These are phyloP conservation scores for Xylariaceae sp. DNA, from an alignment of 2,329 filamentous ascomycete genomes.

Conservation along the genomic window DNA sequence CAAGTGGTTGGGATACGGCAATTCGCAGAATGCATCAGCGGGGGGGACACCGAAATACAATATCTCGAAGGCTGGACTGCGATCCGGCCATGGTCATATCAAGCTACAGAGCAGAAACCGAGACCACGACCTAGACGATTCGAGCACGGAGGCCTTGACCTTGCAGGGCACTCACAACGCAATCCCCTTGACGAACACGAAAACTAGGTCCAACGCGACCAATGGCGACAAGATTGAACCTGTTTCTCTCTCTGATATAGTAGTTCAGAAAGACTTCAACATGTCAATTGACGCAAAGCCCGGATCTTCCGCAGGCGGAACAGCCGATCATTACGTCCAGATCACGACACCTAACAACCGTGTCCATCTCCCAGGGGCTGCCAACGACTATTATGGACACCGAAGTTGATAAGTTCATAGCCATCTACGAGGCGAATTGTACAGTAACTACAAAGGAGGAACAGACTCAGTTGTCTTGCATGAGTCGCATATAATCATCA, in stretches of 20 bases:
- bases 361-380: conserved; percentile 27
- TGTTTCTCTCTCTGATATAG: conserved; percentile 32
- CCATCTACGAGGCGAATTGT: too few species aligned
- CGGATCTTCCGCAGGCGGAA: conserved; percentile 17
- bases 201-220: neutral
- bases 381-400: conserved; percentile 24
- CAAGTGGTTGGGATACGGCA: conserved; percentile 34
- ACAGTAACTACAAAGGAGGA: too few species aligned
- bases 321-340: conserved; percentile 30
- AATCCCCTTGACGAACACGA: conserved; percentile 27
- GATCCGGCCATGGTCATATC: conserved; percentile 33
- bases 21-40: conserved; percentile 21
- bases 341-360: conserved; percentile 32
- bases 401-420: neutral
- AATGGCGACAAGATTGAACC: conserved; percentile 25
- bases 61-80: conserved; percentile 31
- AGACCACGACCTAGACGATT: conserved; percentile 33
- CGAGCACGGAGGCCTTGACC: conserved; percentile 37
- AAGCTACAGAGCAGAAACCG: conserved; percentile 33
- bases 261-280: conserved; percentile 37
- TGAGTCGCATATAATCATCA: too few species aligned
- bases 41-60: conserved; percentile 32
- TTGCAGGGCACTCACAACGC: conserved; percentile 20
- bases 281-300: conserved; percentile 35
- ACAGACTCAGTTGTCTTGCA: too few species aligned